These are phyloP conservation scores for Fusarium bactridioides DNA, from an alignment of 2,329 filamentous ascomycete species.

Conservation along the genomic window DNA sequence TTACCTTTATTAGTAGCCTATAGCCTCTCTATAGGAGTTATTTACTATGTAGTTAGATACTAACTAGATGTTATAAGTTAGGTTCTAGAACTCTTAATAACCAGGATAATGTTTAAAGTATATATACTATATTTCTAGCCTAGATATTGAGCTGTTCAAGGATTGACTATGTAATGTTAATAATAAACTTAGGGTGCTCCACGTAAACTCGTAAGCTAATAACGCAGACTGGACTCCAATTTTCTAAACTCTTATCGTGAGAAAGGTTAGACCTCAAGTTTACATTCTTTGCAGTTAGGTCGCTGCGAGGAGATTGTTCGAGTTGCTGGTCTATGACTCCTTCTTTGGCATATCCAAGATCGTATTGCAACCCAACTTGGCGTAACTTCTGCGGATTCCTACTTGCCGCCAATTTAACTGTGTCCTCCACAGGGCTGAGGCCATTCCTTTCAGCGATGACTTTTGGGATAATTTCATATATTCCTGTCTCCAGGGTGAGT, in stretches of 20 bases:
- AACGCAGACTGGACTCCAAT: not conserved
- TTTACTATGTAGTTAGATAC: too few species aligned
- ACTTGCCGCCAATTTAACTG: not conserved
- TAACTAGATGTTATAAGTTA: too few species aligned
- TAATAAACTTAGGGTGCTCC: not conserved
- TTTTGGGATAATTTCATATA: constrained; percentile 74
- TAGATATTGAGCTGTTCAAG: not conserved
- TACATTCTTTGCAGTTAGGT: not conserved
- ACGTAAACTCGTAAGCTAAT: not conserved
- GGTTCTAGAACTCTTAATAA: not conserved
- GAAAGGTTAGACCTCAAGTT: not conserved
- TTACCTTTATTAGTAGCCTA: too few species aligned
- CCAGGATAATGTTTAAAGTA: not conserved
- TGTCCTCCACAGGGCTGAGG: not conserved
- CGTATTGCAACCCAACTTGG: not conserved
- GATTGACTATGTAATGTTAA: not conserved
- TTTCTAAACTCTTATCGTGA: not conserved
- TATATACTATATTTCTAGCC: not conserved
- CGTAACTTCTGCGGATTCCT: not conserved
- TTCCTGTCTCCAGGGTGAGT: constrained; percentile 70
- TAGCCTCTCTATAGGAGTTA: too few species aligned
- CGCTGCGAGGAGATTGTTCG: not conserved
- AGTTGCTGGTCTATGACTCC: not conserved
- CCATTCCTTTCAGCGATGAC: constrained; percentile 61
- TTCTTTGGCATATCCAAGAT: not conserved